Evolutionary conservation across 148 eudicot genomes (phyloP).

Genomic region (Beta vulgaris): DNA sequence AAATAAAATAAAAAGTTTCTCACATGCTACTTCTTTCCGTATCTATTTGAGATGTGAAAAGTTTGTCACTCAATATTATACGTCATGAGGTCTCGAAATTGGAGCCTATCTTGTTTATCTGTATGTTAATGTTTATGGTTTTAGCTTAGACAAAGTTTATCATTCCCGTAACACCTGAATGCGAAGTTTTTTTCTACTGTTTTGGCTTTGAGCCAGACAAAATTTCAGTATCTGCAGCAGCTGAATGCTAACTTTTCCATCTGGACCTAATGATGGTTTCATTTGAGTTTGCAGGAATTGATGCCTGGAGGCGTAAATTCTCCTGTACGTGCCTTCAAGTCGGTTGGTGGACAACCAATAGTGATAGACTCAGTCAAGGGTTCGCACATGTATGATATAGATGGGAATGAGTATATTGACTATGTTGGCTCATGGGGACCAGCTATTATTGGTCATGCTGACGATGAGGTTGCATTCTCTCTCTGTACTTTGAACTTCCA

Average conservation of each 20-base stretch:
- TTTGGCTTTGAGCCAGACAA: neutral
- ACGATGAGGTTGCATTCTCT: slow-evolving; percentile 59
- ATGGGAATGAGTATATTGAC: slow-evolving; percentile 93
- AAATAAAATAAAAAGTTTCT: neutral
- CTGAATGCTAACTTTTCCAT: neutral
- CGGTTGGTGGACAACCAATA: slow-evolving; percentile 94
- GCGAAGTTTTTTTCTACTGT: too few relatives aligned
- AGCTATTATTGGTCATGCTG: slow-evolving; percentile 90
- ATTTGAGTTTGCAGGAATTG: slow-evolving; percentile 53
- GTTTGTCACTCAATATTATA: neutral
- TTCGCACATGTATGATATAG: slow-evolving; percentile 87
- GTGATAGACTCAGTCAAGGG: slow-evolving; percentile 84
- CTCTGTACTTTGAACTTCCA: neutral
- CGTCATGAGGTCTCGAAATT: neutral
- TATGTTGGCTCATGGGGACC: slow-evolving; percentile 98
- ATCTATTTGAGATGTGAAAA: neutral
- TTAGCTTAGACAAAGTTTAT: too few relatives aligned
- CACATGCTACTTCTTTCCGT: neutral
- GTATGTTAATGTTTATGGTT: neutral
- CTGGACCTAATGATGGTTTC: neutral
- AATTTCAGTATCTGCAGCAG: neutral
- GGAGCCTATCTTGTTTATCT: neutral
- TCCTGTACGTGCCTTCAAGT: slow-evolving; percentile 95
- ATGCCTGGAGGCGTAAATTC: slow-evolving; percentile 98
- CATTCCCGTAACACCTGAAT: too few relatives aligned